These are phyloP conservation scores for Leccinum pachyderme DNA, from an alignment of 1,284 basidiomycete genomes.

Conservation along the genomic window DNA sequence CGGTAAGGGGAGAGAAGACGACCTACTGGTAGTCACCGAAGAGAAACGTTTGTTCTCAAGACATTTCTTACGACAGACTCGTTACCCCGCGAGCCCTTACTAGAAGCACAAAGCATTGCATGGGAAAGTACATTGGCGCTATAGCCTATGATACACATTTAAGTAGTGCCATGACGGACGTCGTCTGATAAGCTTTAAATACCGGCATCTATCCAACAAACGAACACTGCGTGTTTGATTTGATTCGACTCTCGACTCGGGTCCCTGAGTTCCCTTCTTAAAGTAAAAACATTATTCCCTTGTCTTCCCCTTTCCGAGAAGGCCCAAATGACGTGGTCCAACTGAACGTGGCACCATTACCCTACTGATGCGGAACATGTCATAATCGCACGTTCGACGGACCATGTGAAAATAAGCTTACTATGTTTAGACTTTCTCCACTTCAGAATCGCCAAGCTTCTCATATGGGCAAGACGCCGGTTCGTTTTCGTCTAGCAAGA, in stretches of 20 bases:
- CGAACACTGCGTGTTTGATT: neutral
- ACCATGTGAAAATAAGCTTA: neutral
- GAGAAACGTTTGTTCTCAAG: neutral
- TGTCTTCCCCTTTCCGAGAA: neutral
- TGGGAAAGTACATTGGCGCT: neutral
- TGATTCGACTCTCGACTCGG: neutral
- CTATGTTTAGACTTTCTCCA: conserved; percentile 1
- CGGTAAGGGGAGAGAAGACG: neutral
- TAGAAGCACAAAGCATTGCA: neutral
- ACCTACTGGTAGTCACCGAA: neutral
- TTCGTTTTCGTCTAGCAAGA: conserved; percentile 22
- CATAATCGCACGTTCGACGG: neutral
- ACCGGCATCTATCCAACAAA: neutral
- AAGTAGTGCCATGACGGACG: neutral
- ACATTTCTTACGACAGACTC: neutral
- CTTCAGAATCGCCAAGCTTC: conserved; percentile 4
- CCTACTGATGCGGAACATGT: neutral
- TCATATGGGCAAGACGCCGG: conserved; percentile 21
- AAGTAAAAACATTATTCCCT: neutral
- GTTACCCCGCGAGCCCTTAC: neutral
- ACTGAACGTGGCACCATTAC: neutral
- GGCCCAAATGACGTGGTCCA: too few relatives aligned
- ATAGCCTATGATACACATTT: neutral
- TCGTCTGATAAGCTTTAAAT: neutral
- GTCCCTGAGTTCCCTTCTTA: neutral